Evolutionary conservation across 768 basidiomycete genomes (phyloP).

Genomic region (Hemileccinum rubropunctum): DNA sequence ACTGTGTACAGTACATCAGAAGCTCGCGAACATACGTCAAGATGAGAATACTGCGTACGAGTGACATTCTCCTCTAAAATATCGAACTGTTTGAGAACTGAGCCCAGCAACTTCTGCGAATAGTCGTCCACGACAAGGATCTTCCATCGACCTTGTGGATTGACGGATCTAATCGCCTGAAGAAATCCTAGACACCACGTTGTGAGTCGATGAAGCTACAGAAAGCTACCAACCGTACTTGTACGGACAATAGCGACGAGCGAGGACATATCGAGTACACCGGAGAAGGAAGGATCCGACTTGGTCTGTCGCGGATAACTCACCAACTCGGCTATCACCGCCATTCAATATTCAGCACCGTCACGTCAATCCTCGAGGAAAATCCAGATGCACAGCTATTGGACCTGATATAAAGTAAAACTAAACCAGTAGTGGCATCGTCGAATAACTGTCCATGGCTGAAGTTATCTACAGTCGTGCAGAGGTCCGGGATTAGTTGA

Average conservation of each 20-base stretch:
- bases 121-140: constrained; percentile 95
- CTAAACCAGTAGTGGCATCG: constrained; percentile 5
- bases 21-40: not conserved
- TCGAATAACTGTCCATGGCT: constrained; percentile 13
- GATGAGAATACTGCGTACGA: constrained; percentile 50
- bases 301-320: not conserved
- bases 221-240: constrained; percentile 34
- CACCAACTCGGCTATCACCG: constrained; percentile 15
- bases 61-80: constrained; percentile 96
- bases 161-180: constrained; percentile 82
- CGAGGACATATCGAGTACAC: constrained; percentile 36
- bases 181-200: constrained; percentile 62
- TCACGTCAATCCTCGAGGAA: not conserved
- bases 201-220: not conserved
- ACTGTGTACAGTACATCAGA: constrained; percentile 46
- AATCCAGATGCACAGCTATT: not conserved
- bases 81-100: constrained; percentile 90
- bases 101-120: constrained; percentile 77
- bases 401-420: constrained; percentile 9
- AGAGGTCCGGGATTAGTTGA: constrained; percentile 22
- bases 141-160: constrained; percentile 92
- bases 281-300: not conserved
- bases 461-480: constrained; percentile 20
- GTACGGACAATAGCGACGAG: constrained; percentile 44
- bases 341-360: not conserved